phyloP scores from a whole-genome alignment of 768 basidiomycete species.

The Auricularia sp. region DNA sequence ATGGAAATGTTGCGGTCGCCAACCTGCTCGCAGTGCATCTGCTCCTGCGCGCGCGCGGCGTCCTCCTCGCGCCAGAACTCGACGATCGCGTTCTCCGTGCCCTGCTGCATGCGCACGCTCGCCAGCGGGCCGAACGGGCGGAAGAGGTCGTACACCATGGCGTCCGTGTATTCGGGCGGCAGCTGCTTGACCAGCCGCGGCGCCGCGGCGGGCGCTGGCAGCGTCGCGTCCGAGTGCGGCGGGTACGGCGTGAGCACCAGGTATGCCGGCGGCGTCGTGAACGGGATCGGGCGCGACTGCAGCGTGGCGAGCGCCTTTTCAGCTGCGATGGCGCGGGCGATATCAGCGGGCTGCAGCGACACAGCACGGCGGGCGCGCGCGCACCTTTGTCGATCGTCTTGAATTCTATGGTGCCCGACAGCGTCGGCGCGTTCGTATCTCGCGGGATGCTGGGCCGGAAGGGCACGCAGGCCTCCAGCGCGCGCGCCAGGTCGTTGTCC shows the following conservation, averaged over 20 bases:
- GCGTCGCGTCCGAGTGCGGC: constrained; percentile 58
- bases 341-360: background rate
- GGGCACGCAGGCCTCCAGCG: constrained; percentile 66
- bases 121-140: constrained; percentile 76
- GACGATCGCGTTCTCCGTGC: constrained; percentile 68
- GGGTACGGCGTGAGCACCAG: constrained; percentile 77
- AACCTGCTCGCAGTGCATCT: constrained; percentile 74
- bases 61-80: constrained; percentile 88
- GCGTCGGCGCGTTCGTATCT: constrained; percentile 39
- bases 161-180: constrained; percentile 55
- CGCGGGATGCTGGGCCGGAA: constrained; percentile 70
- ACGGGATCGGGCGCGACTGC: constrained; percentile 63
- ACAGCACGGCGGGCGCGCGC: background rate
- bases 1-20: constrained; percentile 80
- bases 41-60: constrained; percentile 65
- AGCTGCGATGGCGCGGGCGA: constrained; percentile 34
- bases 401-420: constrained; percentile 76
- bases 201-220: constrained; percentile 65
- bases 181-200: constrained; percentile 82
- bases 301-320: constrained; percentile 83
- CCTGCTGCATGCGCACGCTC: constrained; percentile 56
- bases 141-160: constrained; percentile 75
- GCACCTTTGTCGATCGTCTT: constrained; percentile 70
- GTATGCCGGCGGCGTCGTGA: constrained; percentile 43
- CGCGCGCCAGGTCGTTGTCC: constrained; percentile 66